Base-by-base conservation (phyloP, 1,284 basidiomycete species). In the Naganishia sp. region DNA sequence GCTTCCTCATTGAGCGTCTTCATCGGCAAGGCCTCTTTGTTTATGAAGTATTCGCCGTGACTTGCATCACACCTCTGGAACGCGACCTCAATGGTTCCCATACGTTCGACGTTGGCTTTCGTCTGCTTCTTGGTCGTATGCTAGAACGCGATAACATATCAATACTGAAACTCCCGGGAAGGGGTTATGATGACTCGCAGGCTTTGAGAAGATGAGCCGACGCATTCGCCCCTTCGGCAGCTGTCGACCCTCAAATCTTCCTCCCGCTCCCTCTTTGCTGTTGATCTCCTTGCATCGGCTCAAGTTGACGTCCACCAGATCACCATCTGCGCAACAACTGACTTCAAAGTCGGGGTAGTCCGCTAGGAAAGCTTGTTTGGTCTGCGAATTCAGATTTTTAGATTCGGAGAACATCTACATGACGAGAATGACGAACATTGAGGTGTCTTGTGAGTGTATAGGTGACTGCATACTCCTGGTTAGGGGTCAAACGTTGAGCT, bases 61-160 rank as follows among this genome's bases (percentile, higher is more conserved):
- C 47, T 13, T 2, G 58, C 58, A 41, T 61, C 58, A 51, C 58
- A 61, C n/a, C 58, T n/a, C n/a, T 61, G 58, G 9, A 35, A 61
- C 1, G 58, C 47, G 18, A 61, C 49, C 17, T 61, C 58, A 21
- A 61, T 61, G 10, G 58, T 61, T 15, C 58, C 58, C 10, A 61
- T 21, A 7, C 47, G 47, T 18, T 61, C 58, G 3, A 61, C 5
- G 13, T 61, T 61, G 32, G 58, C 50, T 28, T 47, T 46, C 18
- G 31, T 28, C 21, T 51, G 15, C 21, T 21, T 51, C 23, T 21
- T 25, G 2, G 10, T 39, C 39, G 31, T 28, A n/a, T 46, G 45
- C 18, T 46, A 54, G 32, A 54, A 15, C 21, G 7, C 13, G 7
- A 39, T 39, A 13, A 39, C 35, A 6, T 39, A 6, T 49, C 18